These are phyloP conservation scores for Clausena lansium DNA, from an alignment of 345 rosid genomes.

Conservation along the genomic window DNA sequence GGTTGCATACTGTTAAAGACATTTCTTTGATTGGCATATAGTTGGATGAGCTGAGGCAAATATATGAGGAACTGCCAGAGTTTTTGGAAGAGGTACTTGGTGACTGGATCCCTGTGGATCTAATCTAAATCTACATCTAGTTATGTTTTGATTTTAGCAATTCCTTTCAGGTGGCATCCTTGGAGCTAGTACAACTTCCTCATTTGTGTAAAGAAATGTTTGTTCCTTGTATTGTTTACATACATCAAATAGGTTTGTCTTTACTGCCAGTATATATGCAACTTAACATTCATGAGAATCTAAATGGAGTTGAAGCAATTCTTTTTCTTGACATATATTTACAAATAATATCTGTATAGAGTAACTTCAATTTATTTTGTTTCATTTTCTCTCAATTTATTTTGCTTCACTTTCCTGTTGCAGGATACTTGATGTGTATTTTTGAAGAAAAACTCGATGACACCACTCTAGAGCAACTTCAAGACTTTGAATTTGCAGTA, in stretches of 20 bases:
- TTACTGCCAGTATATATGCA: neutral
- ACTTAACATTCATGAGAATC: neutral
- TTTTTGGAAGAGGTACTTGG: conserved; percentile 74
- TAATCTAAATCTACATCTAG: conserved; percentile 13
- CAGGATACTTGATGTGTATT: conserved; percentile 88
- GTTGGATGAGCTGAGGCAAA: conserved; percentile 96
- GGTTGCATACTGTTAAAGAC: neutral
- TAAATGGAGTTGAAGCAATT: neutral
- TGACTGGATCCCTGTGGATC: conserved; percentile 15
- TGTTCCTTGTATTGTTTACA: conserved; percentile 70
- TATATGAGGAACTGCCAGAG: conserved; percentile 90
- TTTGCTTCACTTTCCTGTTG: conserved; percentile 15
- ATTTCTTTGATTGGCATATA: conserved; percentile 25
- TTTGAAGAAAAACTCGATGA: conserved; percentile 76
- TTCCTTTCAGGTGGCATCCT: conserved; percentile 60
- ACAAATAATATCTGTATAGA: neutral
- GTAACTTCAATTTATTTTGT: neutral
- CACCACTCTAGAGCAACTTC: conserved; percentile 41
- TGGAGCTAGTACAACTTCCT: conserved; percentile 72
- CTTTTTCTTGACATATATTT: neutral
- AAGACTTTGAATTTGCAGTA: conserved; percentile 76
- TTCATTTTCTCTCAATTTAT: neutral
- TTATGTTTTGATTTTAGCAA: conserved; percentile 16
- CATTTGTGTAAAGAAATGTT: conserved; percentile 46
- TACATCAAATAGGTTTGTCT: conserved; percentile 84